Conservation (phyloP, 768 basidiomycete genomes). For the Pisolithus orientalis region DNA sequence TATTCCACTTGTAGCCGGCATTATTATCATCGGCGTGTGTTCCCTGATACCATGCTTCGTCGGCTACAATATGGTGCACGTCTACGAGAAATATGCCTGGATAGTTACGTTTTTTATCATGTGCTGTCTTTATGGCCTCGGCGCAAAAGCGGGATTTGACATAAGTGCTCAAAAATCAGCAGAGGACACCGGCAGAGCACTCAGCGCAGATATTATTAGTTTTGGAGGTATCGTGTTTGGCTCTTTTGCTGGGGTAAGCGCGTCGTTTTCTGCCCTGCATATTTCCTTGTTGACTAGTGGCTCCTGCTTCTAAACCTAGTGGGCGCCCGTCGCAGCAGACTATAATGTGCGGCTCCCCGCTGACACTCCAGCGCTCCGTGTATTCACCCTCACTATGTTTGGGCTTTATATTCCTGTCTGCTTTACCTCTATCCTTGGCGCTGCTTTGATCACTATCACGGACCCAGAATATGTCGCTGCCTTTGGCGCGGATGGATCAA, state of each 20-base stretch:
- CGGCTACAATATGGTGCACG: slow-evolving; percentile 40
- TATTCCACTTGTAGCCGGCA: slow-evolving; percentile 41
- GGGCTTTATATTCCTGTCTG: slow-evolving; percentile 43
- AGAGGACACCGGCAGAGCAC: slow-evolving; percentile 39
- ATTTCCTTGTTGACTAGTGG: not conserved
- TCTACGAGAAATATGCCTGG: slow-evolving; percentile 55
- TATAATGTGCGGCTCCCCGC: slow-evolving; percentile 47
- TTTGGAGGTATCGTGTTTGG: slow-evolving; percentile 51
- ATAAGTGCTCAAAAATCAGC: slow-evolving; percentile 34
- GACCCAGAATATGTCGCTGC: slow-evolving; percentile 34
- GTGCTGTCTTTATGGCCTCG: slow-evolving; percentile 47
- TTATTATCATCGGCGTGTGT: slow-evolving; percentile 40
- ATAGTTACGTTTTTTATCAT: slow-evolving; percentile 40
- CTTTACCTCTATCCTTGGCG: slow-evolving; percentile 33
- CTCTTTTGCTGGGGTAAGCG: slow-evolving; percentile 35
- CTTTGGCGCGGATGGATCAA: slow-evolving; percentile 31
- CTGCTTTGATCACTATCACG: slow-evolving; percentile 37
- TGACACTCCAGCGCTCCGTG: slow-evolving; percentile 33
- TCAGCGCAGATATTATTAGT: slow-evolving; percentile 43
- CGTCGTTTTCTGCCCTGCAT: not conserved
- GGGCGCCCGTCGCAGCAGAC: slow-evolving; percentile 50
- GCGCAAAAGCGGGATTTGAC: slow-evolving; percentile 40
- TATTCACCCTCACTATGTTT: slow-evolving; percentile 46
- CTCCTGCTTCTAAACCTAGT: slow-evolving; percentile 21
- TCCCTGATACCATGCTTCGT: slow-evolving; percentile 41